A percentile compares a stretch with the other conserved stretches of the same genome.
phyloP scores from a whole-genome alignment of 345 rosid species.

The Isatis tinctoria region DNA sequence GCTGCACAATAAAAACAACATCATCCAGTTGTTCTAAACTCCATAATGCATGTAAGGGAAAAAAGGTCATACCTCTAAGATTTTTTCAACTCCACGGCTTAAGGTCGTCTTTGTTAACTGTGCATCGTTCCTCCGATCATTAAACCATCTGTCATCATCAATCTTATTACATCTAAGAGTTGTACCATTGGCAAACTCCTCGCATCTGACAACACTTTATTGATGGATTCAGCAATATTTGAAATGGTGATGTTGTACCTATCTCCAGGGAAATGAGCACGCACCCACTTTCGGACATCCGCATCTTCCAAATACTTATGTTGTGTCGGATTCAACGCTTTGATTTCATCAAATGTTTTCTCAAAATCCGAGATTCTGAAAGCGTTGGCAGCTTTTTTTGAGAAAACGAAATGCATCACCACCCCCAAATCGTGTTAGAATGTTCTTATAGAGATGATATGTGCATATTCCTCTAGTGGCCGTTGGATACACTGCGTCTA shows the following conservation, averaged over 20 bases:
- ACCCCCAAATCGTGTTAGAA: not conserved
- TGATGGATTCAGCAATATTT: not conserved
- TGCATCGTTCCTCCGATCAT: not conserved
- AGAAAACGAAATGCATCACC: not conserved
- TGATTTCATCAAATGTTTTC: not conserved
- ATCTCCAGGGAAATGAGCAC: not conserved
- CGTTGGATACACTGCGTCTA: not conserved
- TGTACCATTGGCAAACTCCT: not conserved
- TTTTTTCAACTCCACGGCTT: too few relatives aligned
- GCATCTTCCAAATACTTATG: not conserved
- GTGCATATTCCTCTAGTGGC: not conserved
- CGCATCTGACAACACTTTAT: not conserved
- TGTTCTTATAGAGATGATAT: not conserved
- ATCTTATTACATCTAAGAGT: not conserved
- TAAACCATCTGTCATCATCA: not conserved
- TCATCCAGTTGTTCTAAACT: too few relatives aligned
- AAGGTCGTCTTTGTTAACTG: too few relatives aligned
- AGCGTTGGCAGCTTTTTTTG: not conserved
- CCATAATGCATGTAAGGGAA: too few relatives aligned
- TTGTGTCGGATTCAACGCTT: not conserved
- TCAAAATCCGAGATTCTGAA: not conserved
- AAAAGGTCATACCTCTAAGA: too few relatives aligned
- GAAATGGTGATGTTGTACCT: not conserved
- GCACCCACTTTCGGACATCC: not conserved
- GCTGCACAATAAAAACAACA: too few relatives aligned